Percentiles rank a stretch among this genome's conserved stretches.
Conservation (phyloP, 2,329 filamentous ascomycete genomes). For the Aspergillus novoparasiticus region DNA sequence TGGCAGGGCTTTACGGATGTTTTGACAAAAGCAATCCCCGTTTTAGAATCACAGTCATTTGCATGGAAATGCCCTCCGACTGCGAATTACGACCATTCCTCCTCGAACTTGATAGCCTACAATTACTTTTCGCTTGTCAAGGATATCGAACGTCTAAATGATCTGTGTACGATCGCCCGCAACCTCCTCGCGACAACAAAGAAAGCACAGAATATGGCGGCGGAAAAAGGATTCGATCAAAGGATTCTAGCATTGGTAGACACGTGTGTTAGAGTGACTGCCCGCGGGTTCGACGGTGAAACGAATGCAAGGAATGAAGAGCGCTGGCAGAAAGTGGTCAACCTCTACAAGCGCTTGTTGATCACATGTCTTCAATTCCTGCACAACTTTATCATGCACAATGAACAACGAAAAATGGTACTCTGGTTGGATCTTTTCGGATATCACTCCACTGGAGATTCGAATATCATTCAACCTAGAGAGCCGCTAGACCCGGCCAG, state of each 20-base stretch:
- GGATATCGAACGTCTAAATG: constrained; percentile 65
- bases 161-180: constrained; percentile 62
- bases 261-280: constrained; percentile 65
- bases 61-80: constrained; percentile 59
- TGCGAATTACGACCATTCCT: constrained; percentile 60
- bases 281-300: constrained; percentile 66
- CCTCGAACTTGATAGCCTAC: constrained; percentile 62
- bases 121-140: constrained; percentile 62
- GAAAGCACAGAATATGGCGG: constrained; percentile 64
- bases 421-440: constrained; percentile 68
- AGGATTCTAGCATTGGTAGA: constrained; percentile 64
- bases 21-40: constrained; percentile 61
- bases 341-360: constrained; percentile 66
- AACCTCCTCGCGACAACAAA: constrained; percentile 65
- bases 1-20: constrained; percentile 63
- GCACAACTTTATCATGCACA: constrained; percentile 67
- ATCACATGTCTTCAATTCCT: constrained; percentile 68
- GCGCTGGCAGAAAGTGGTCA: constrained; percentile 67
- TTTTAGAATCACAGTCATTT: constrained; percentile 64
- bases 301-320: constrained; percentile 64
- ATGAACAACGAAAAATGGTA: constrained; percentile 66
- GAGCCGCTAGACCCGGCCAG: constrained; percentile 43
- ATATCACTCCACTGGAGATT: constrained; percentile 52
- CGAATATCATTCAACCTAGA: constrained; percentile 47
- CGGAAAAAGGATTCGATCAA: constrained; percentile 62